Evolutionary conservation across 176 grass and related monocot species (phyloP).

Genomic region (Melocanna baccifera): DNA sequence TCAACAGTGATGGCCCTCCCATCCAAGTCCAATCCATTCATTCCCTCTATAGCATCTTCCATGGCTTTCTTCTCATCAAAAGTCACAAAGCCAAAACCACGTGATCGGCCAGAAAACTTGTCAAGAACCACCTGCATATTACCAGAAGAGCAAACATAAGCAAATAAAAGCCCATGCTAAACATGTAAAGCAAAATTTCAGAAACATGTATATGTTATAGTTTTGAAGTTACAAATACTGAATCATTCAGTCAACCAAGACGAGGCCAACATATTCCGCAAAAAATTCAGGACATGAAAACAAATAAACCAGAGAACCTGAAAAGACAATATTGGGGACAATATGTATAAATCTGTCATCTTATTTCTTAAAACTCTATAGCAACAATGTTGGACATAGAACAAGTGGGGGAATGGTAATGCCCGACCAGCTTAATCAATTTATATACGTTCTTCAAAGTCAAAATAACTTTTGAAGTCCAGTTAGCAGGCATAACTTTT

Average conservation of each 20-base stretch:
- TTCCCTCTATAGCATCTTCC: conserved; percentile 94
- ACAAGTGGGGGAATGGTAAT: too few relatives aligned
- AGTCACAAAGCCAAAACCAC: conserved; percentile 94
- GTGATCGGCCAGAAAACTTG: conserved; percentile 87
- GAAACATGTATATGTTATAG: background rate
- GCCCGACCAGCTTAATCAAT: background rate
- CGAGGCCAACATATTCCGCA: background rate
- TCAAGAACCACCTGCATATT: conserved; percentile 73
- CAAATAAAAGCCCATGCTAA: background rate
- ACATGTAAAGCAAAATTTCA: background rate
- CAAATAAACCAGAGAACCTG: background rate
- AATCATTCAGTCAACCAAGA: background rate
- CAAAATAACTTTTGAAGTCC: background rate
- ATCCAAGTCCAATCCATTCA: conserved; percentile 84
- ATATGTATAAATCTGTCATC: background rate
- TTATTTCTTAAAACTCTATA: background rate
- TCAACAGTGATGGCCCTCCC: conserved; percentile 85
- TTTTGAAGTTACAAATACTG: background rate
- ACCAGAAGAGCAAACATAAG: background rate
- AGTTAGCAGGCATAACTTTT: background rate
- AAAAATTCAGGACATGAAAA: background rate
- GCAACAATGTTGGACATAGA: background rate
- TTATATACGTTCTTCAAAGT: background rate
- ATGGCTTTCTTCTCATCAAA: conserved; percentile 96
- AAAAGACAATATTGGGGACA: background rate